Base-by-base conservation (phyloP, 1,139 yeast species). In the Eremothecium gossypii region DNA sequence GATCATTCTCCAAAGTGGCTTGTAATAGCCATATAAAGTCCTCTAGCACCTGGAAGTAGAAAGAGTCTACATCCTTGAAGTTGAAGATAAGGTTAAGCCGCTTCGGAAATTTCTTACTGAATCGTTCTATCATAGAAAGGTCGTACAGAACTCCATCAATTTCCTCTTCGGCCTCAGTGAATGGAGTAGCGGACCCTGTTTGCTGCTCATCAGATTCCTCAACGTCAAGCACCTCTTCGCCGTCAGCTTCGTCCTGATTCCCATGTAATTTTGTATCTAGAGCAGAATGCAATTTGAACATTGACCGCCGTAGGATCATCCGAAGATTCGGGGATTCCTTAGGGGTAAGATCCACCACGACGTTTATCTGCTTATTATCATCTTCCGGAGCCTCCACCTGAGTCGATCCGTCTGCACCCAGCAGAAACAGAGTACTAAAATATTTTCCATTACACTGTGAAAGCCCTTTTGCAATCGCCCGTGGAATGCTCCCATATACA, bases 251-350 rank as follows among this genome's bases (percentile, higher is more conserved):
- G 13, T 42, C 28, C 29, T 29, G 36, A 26, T 32, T 32, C 13
- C 40, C 33, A 14, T 44, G 47, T 10, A 47, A 36, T 28, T 45
- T 46, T 6, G 49, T 38, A 31, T 53, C 60, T n/a, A 55, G 55
- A 3, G 53, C 41, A 2, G 58, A 47, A 27, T 53, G 50, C 10
- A 60, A 45, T 34, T 57, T 57, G 40, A 57, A 60, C 63, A 60
- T 60, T 2, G 63, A 53, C 45, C 64, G 57, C 42, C 60, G 50
- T 10, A 60, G 46, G 58, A 58, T 55, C 63, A 60, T 58, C 42
- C 63, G 49, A 9, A 60, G 60, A 41, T 60, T 60, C 1, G 65
- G 65, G 1, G 63, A 59, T 47, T 60, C 65, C 41, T 59, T 60
- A 4, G 63, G 57, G 3, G 61, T 55, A 5, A 60, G 43, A 34